Evolutionary conservation across 2,329 filamentous ascomycete genomes (phyloP).

Genomic region (Coniosporium tulheliwenetii): DNA sequence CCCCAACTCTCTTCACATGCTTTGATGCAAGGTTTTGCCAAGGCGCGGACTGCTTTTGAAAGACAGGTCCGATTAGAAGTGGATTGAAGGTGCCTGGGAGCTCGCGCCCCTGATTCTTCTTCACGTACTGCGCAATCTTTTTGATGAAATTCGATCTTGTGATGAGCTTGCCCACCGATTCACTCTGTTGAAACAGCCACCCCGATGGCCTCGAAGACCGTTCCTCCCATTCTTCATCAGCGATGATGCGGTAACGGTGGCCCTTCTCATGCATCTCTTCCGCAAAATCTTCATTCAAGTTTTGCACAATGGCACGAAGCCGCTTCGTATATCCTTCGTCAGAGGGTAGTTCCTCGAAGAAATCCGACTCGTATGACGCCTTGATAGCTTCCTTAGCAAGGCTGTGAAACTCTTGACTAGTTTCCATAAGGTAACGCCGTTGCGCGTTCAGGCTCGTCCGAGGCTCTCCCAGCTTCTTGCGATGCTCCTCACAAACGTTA

Average conservation of each 20-base stretch:
- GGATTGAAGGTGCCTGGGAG: conserved; percentile 24
- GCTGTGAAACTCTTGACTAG: conserved; percentile 28
- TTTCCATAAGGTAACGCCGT: conserved; percentile 27
- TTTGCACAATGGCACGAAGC: conserved; percentile 39
- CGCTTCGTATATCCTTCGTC: conserved; percentile 22
- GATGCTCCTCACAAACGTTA: conserved; percentile 1
- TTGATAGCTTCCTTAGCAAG: conserved; percentile 31
- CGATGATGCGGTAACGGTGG: conserved; percentile 20
- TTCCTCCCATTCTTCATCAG: not conserved
- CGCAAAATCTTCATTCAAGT: conserved; percentile 32
- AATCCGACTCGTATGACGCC: conserved; percentile 35
- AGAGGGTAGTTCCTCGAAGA: conserved; percentile 27
- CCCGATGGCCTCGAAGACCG: not conserved
- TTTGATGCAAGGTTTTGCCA: conserved; percentile 30
- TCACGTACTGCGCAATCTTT: not conserved
- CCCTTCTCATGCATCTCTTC: conserved; percentile 26
- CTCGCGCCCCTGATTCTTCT: conserved; percentile 28
- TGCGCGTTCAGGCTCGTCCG: conserved; percentile 33
- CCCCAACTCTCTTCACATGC: not conserved
- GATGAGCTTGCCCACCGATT: not conserved
- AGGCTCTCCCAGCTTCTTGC: conserved; percentile 34
- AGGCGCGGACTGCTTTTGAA: conserved; percentile 36
- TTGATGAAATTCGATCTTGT: not conserved
- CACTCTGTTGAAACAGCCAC: not conserved
- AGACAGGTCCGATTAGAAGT: conserved; percentile 22